Base-by-base conservation (phyloP, 495 filamentous ascomycete species). In the Xylaria acuta region DNA sequence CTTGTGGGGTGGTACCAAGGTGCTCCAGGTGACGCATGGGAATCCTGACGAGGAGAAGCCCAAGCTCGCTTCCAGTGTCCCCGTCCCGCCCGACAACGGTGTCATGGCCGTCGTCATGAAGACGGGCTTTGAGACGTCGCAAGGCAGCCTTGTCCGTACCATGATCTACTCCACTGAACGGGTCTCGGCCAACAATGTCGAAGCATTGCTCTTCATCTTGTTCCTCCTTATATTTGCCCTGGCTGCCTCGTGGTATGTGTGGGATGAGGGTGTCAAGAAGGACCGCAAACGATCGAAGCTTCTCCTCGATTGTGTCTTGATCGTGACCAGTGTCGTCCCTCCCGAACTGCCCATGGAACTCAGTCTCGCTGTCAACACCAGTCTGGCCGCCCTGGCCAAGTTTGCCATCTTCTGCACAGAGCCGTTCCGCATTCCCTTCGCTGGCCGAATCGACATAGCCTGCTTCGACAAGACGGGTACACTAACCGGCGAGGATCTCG, bases 91-190 rank as follows among this genome's bases (percentile, higher is more conserved):
- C 0, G 96, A 99, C 82, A 93, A 95, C 75, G 96, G 96, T 58
- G 96, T 94, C 12, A 89, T 98, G 86, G 96, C 95, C 71, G 88
- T 98, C 72, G 93, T 98, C 59, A 92, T 94, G 72, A 98, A 97
- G 87, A 99, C 97, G 56, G 96, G 96, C 5, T 99, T 99, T 74
- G 96, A 99, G 84, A 99, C 96, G 9, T 98, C 94, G 70, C 96
- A 99, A 81, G 96, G 96, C 73, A 97, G 93, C 79, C 87, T 99
- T 70, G 96, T 99, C 54, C 94, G 96, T 41, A 99, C 96, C 60
- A 99, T 99, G 96, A 98, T 99, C 74, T 99, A 97, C 84, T 98
- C 97, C 4, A 99, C 96, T 7, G 96, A 99, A 80, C 93, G 95
- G 77, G 96, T 99, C 41, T 98, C 95, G 51, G 96, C 96, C 71